Evolutionary conservation across 345 rosid genomes (phyloP), one percentile per base, ranked within the genome.

Genomic region (Linum trigynum): DNA sequence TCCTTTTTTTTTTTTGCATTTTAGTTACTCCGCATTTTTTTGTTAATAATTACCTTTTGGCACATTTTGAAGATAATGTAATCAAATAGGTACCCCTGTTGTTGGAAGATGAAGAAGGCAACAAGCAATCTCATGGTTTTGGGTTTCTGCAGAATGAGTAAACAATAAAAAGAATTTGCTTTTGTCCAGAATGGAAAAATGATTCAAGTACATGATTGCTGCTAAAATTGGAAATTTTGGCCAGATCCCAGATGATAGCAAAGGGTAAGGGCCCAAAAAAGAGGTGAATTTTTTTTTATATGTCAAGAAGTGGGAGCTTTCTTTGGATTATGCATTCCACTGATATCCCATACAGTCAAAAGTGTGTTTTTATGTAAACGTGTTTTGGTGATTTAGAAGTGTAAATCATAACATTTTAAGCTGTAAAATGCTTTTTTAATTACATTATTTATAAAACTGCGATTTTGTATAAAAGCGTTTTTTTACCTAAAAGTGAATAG

Each of bases 311-410:
- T 23, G 39, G 45, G 37, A 35, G 55, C 41, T 38, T 35, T 58
- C 6, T 55, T 42, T 59, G 57, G 63, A 42, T 38, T 45, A 57
- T 40, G 42, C 68, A 69, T 71, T 65, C 1, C 56, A 64, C 75
- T 78, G 78, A 41, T 67, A 61, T 32, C 72, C 77, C 87, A 75
- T 77, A 60, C 32, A 23, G 32, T 23, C 32, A 23, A 23, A 0
- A 23, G 32, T 23, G 32, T 23, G 32, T 23, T 23, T 23, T 23
- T 23, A 23, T 23, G 1, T 23, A 23, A 23, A 23, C 0, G 32
- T 23, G 32, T 23, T 0, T 23, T 23, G 32, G 32, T 23, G 32
- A 23, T 23, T 23, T 23, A 23, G 32, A 23, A 23, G 32, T 0
- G 32, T 23, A 23, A 23, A 23, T 23, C 32, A 23, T 23, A 23